Evolutionary conservation across 2,329 filamentous ascomycete genomes (phyloP), one percentile per base, ranked within the genome.

Genomic region (Pseudopithomyces chartarum): DNA sequence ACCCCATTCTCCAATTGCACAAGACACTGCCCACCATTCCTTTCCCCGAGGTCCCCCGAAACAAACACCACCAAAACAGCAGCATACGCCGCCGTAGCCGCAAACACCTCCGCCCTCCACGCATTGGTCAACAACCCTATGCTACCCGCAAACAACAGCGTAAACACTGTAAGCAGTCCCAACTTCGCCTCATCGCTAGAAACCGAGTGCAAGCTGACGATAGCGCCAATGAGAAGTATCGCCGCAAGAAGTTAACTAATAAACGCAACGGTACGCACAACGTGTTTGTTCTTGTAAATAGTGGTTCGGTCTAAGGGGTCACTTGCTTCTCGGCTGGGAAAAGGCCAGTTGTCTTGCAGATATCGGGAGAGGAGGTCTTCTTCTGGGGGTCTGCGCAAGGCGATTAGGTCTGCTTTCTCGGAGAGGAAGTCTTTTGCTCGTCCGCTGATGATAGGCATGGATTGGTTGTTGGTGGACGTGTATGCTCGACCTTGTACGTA

Each of bases 11-110:
- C 26, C 26, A 29, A 29, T 8, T 29, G 26, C 8, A 29, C 26
- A 29, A 29, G 26, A 29, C 26, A 29, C 26, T 29, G 26, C 26
- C 26, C 26, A 8, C 26, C 26, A 5, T 29, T 29, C 26, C 5
- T 5, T 4, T 29, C 26, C 26, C 26, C 38, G n/a, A 40, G 17
- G 4, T 64, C 55, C 4, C 55, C 57, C 34, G 55, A 62, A 2
- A 64, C 45, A 29, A 64, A 64, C 1, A 64, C 61, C 13, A 64
- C 57, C 8, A 62, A 51, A 5, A 64, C 59, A 26, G 61, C 59
- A 10, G 59, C 57, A 32, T 58, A 60, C 52, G 58, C 58, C 44
- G 56, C 53, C 47, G 56, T 57, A 34, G 58, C 56, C 44, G 56
- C 58, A 39, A 61, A 61, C 6, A 61, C 53, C 26, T 61, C 58